These are phyloP conservation scores for Meira nashicola DNA, from an alignment of 1,284 basidiomycete species.

Conservation along the genomic window DNA sequence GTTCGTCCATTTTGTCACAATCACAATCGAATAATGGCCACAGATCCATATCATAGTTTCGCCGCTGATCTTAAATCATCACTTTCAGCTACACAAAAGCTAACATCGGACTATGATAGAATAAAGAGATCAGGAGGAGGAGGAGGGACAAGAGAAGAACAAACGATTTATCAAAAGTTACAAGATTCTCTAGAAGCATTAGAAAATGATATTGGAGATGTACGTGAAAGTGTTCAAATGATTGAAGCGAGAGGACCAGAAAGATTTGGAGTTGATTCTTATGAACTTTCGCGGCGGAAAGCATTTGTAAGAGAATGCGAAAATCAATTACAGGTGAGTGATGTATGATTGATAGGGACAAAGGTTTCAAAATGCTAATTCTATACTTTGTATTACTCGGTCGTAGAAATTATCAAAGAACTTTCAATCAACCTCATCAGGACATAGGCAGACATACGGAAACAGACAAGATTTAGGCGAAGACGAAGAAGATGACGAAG, in stretches of 20 bases:
- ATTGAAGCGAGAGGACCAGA: conserved; percentile 43
- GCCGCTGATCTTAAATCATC: conserved; percentile 40
- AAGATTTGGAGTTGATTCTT: conserved; percentile 35
- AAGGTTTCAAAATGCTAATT: background rate
- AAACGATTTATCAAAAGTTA: conserved; percentile 30
- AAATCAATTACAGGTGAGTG: background rate
- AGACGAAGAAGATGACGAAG: conserved; percentile 27
- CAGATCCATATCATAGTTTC: conserved; percentile 49
- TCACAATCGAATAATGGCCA: conserved; percentile 25
- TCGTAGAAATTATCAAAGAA: conserved; percentile 1
- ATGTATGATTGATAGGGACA: background rate
- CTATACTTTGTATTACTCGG: background rate
- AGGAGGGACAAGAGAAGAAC: background rate
- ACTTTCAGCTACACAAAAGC: conserved; percentile 26
- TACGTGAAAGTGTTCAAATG: conserved; percentile 41
- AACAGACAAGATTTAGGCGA: background rate
- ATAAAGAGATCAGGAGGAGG: conserved; percentile 10
- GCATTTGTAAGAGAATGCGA: conserved; percentile 1
- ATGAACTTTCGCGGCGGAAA: conserved; percentile 27
- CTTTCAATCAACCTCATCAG: background rate
- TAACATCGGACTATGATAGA: conserved; percentile 26
- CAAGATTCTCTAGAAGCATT: conserved; percentile 34
- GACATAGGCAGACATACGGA: background rate
- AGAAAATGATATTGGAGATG: conserved; percentile 42
- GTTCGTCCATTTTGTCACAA: too few species aligned